A percentile compares a stretch with the other conserved stretches of the same genome.
phyloP scores from a whole-genome alignment of 2,329 filamentous ascomycete species.

The Stagonosporopsis chrysanthemi region DNA sequence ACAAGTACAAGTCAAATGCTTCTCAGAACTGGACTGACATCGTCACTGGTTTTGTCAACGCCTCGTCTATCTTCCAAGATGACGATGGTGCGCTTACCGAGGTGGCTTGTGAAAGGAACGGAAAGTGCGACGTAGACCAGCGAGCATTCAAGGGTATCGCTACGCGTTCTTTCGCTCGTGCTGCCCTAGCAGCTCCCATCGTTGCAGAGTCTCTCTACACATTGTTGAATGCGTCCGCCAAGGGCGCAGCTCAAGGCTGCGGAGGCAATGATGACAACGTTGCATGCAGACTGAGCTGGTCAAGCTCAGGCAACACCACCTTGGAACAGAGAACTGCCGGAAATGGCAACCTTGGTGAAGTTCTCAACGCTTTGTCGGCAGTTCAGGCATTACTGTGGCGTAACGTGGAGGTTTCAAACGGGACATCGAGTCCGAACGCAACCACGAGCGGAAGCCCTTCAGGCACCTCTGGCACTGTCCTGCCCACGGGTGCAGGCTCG shows the following conservation, averaged over 20 bases:
- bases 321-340: slow-evolving; percentile 9
- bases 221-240: slow-evolving; percentile 31
- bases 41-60: slow-evolving; percentile 29
- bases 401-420: slow-evolving; percentile 12
- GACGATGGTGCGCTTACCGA: slow-evolving; percentile 70
- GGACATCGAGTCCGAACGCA: background rate
- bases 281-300: slow-evolving; percentile 27
- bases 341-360: slow-evolving; percentile 28
- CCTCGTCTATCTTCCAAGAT: slow-evolving; percentile 51
- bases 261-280: slow-evolving; percentile 10
- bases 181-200: slow-evolving; percentile 30
- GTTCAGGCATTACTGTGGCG: slow-evolving; percentile 36
- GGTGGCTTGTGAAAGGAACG: slow-evolving; percentile 66
- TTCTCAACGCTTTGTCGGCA: slow-evolving; percentile 30
- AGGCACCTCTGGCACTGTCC: slow-evolving; percentile 10
- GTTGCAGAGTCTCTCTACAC: slow-evolving; percentile 23
- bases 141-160: slow-evolving; percentile 66
- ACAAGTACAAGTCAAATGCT: slow-evolving; percentile 30
- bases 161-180: slow-evolving; percentile 32
- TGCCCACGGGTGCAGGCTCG: slow-evolving; percentile 18
- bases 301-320: background rate
- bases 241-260: slow-evolving; percentile 31
- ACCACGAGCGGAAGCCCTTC: slow-evolving; percentile 12
- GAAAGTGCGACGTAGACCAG: slow-evolving; percentile 69
- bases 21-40: slow-evolving; percentile 32